Conservation (phyloP, 1,284 basidiomycete genomes). For the Phellopilus nigrolimitatus region DNA sequence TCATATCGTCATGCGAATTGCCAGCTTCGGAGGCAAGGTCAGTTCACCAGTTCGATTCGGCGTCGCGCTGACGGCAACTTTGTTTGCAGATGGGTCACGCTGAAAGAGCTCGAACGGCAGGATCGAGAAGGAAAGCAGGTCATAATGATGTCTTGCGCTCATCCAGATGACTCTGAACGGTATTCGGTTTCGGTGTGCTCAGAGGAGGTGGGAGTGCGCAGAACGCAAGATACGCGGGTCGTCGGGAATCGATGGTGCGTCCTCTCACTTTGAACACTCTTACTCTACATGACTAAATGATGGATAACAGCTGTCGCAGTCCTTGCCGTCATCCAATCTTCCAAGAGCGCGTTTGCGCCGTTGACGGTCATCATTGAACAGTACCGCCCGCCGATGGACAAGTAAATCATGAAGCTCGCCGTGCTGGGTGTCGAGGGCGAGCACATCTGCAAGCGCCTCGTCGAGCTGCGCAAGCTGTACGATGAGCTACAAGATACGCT, state of each 20-base stretch:
- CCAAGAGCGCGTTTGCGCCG: slow-evolving; percentile 56
- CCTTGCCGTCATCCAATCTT: slow-evolving; percentile 71
- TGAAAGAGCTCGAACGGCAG: slow-evolving; percentile 69
- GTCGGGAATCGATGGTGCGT: slow-evolving; percentile 6
- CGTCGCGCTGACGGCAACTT: neutral
- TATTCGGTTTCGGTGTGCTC: slow-evolving; percentile 5
- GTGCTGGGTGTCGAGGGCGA: slow-evolving; percentile 74
- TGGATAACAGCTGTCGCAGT: slow-evolving; percentile 70
- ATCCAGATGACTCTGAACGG: neutral
- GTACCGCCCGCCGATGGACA: slow-evolving; percentile 77
- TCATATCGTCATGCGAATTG: slow-evolving; percentile 41
- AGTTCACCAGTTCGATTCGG: slow-evolving; percentile 9
- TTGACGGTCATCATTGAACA: slow-evolving; percentile 87
- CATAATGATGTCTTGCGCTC: slow-evolving; percentile 19
- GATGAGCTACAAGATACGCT: slow-evolving; percentile 58
- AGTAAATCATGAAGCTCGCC: slow-evolving; percentile 76
- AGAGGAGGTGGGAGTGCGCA: slow-evolving; percentile 85
- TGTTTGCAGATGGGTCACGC: slow-evolving; percentile 57
- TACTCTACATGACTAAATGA: neutral
- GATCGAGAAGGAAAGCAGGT: slow-evolving; percentile 76
- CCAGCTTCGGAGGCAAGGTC: slow-evolving; percentile 57
- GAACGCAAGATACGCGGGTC: slow-evolving; percentile 69
- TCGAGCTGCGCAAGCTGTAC: slow-evolving; percentile 62
- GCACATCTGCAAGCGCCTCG: slow-evolving; percentile 70
- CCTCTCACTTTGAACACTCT: neutral